These are phyloP conservation scores for Cyclotella choctawhatcheeana DNA, from an alignment of 108 stramenopile genomes.

Conservation along the genomic window DNA sequence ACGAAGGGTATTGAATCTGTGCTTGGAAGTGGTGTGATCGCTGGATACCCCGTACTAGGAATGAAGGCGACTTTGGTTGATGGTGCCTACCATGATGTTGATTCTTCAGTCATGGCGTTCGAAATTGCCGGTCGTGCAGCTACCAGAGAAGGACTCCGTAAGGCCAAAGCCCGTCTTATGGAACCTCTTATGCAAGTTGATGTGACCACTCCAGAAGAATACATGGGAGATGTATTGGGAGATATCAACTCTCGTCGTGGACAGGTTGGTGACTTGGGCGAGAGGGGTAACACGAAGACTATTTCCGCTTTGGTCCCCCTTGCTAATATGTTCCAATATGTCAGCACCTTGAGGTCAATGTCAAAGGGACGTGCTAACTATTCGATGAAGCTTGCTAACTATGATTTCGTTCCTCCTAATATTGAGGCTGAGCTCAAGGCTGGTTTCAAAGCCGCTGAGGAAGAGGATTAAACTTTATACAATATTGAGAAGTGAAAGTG, in stretches of 20 bases:
- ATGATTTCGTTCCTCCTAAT: slow-evolving; percentile 95
- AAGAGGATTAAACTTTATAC: slow-evolving; percentile 49
- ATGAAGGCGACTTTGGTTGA: slow-evolving; percentile 93
- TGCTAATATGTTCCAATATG: slow-evolving; percentile 99
- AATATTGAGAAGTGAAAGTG: neutral
- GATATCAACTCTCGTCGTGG: slow-evolving; percentile 98
- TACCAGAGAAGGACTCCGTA: slow-evolving; percentile 93
- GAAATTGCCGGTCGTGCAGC: slow-evolving; percentile 95
- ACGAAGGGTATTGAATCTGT: slow-evolving; percentile 98
- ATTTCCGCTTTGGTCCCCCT: slow-evolving; percentile 94
- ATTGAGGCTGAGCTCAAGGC: slow-evolving; percentile 91
- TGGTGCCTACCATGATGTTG: slow-evolving; percentile 91
- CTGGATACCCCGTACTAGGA: slow-evolving; percentile 96
- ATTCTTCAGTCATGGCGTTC: slow-evolving; percentile 92
- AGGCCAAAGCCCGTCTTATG: slow-evolving; percentile 96
- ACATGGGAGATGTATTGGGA: slow-evolving; percentile 98
- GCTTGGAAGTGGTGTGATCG: slow-evolving; percentile 90
- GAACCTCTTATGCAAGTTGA: slow-evolving; percentile 99
- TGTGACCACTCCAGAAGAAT: slow-evolving; percentile 96
- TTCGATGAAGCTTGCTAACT: slow-evolving; percentile 96
- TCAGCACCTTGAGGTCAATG: slow-evolving; percentile 93
- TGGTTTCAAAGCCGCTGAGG: slow-evolving; percentile 77
- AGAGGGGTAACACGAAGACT: slow-evolving; percentile 95
- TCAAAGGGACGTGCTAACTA: slow-evolving; percentile 97
- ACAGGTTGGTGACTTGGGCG: slow-evolving; percentile 92